Base-by-base conservation (phyloP, 2,329 filamentous ascomycete genomes). In the Atkinsonella hypoxylon region DNA sequence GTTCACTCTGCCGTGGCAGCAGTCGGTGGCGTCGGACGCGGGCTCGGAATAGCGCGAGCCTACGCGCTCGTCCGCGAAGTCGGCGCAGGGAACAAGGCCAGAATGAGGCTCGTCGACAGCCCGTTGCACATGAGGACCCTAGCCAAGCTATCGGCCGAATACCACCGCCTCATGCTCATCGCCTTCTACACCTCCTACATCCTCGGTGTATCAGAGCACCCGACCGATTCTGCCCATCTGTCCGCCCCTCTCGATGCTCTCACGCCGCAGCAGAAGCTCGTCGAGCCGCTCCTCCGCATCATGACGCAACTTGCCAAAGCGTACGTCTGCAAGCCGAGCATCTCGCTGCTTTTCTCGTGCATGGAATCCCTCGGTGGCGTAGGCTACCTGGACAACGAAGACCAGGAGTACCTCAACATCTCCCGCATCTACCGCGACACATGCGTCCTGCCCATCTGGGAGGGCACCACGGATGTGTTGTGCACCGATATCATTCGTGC, bases 381-480 rank as follows among this genome's bases (percentile, higher is more conserved):
- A 0, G 82, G 83, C 0, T 86, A 85, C 56, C 72, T 83, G 22
- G 72, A 81, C 58, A 84, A 84, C 57, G 70, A 76, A 38, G 76
- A 79, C 52, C 77, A 80, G 52, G 79, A 81, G 47, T 74, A 79
- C 38, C 68, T 86, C 51, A 89, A 88, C 58, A 67, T 88, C 3
- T 75, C 83, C 0, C 74, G 82, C 7, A 68, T 87, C 1, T 80
- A 81, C 57, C 75, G 85, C 8, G 84, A 88, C 57, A 78, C 75
- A 1, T 71, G 67, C 8, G 83, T 87, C 2, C 67, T 79, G 47
- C 74, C 77, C 13, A 87, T 88, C 46, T 86, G 82, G 81, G 83
- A 86, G 63, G 82, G 84, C 1, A 88, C 85, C 0, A 86, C 83
- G 0, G 83, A 87, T 58, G 81, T 89, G 6, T 70, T 89, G 50